A percentile compares a stretch with the other conserved stretches of the same genome.
phyloP scores from a whole-genome alignment of 331 rosid genomes.

The Pyracantha coccinea region DNA sequence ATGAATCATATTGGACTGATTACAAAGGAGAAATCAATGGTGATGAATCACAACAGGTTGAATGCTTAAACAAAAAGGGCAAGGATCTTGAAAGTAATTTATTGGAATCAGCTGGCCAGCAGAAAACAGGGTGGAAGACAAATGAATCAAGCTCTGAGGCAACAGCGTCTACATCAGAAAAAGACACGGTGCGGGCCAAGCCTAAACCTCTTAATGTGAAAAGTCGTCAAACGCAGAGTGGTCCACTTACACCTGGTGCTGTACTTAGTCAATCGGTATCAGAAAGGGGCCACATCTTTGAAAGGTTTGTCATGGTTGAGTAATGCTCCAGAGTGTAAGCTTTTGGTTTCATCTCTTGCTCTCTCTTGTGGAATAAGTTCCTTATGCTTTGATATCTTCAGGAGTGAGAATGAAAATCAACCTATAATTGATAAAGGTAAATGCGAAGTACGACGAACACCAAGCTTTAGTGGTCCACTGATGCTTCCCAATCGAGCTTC shows the following conservation, averaged over 20 bases:
- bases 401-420: conserved; percentile 67
- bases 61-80: conserved; percentile 22
- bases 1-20: conserved; percentile 36
- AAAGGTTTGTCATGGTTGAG: conserved; percentile 44
- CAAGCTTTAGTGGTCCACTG: conserved; percentile 96
- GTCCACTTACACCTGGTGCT: conserved; percentile 69
- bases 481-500: conserved; percentile 99
- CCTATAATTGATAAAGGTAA: conserved; percentile 37
- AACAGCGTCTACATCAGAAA: conserved; percentile 45
- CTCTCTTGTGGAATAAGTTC: not conserved
- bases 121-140: conserved; percentile 32
- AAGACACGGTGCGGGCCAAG: conserved; percentile 44
- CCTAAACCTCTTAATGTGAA: conserved; percentile 40
- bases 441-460: conserved; percentile 61
- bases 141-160: conserved; percentile 63
- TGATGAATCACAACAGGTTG: conserved; percentile 35
- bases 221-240: conserved; percentile 74
- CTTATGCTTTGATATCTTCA: conserved; percentile 24
- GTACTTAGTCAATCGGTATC: conserved; percentile 62
- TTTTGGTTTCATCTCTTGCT: not conserved
- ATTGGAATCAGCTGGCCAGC: conserved; percentile 24
- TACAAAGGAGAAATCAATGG: conserved; percentile 29
- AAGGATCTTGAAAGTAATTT: conserved; percentile 27
- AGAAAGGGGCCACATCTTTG: conserved; percentile 54
- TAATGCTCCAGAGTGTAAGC: not conserved